Conservation (phyloP, 495 filamentous ascomycete genomes). For the Apiosordaria backusii region DNA sequence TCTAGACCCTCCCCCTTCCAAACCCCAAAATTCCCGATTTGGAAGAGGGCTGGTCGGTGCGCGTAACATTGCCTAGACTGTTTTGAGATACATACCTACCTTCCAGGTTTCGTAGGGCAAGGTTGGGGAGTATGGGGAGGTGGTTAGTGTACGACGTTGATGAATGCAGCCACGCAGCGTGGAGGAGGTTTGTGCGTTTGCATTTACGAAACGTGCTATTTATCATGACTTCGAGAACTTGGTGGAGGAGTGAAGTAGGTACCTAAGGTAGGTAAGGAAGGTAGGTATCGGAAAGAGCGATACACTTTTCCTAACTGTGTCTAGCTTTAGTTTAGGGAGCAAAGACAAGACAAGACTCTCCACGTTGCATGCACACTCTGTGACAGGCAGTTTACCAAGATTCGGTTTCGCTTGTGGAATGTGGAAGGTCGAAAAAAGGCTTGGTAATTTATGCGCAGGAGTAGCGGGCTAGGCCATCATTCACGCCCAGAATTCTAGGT, state of each 20-base stretch:
- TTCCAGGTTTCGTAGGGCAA: no score
- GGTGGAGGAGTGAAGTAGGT: no score
- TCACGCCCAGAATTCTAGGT: not conserved
- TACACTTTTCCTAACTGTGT: not conserved
- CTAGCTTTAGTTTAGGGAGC: not conserved
- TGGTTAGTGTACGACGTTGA: no score
- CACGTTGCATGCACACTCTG: not conserved
- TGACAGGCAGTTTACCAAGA: not conserved
- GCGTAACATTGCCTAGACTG: no score
- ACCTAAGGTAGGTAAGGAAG: no score
- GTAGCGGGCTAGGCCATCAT: not conserved
- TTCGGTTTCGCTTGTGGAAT: not conserved
- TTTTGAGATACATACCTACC: no score
- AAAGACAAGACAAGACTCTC: no score
- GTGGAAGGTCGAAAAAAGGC: not conserved
- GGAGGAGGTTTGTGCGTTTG: not conserved
- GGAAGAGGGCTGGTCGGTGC: not conserved
- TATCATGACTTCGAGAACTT: no score
- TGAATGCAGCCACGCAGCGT: no score
- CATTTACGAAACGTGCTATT: not conserved
- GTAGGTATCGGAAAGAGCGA: not conserved
- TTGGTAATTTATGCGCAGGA: not conserved
- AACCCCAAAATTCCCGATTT: not conserved
- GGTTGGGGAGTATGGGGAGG: no score
- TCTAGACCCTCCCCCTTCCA: not conserved